These are phyloP conservation scores for Pinus albicaulis DNA, from an alignment of 75 land plant species.

Conservation along the genomic window DNA sequence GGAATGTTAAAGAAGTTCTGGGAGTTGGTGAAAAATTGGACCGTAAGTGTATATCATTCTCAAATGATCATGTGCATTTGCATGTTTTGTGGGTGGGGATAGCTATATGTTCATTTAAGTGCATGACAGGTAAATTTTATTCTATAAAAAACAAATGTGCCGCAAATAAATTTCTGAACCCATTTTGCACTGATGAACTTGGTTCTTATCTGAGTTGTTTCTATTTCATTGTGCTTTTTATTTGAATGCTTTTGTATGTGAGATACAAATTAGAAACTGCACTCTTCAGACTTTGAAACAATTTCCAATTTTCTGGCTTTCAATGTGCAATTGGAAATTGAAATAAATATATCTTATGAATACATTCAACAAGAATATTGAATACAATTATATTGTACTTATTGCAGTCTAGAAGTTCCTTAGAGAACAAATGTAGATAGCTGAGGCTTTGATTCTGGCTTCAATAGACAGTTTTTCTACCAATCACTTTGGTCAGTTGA, in stretches of 20 bases:
- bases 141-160: background rate
- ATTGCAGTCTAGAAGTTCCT: too few species aligned
- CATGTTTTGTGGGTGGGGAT: background rate
- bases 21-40: slow-evolving; percentile 98
- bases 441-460: too few species aligned
- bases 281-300: too few species aligned
- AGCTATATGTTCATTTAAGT: background rate
- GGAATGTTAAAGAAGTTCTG: slow-evolving; percentile 96
- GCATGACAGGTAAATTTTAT: background rate
- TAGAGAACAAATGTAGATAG: too few species aligned
- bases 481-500: too few species aligned
- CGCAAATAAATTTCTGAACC: background rate
- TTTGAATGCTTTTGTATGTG: background rate
- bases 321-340: too few species aligned
- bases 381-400: too few species aligned
- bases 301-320: too few species aligned
- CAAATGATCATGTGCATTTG: background rate
- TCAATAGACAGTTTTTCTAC: too few species aligned
- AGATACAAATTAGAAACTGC: background rate
- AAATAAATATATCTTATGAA: too few species aligned
- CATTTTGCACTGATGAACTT: background rate
- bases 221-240: background rate
- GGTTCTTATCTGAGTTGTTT: background rate
- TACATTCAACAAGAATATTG: too few species aligned
- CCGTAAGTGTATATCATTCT: slow-evolving; percentile 48